These are phyloP conservation scores for Sonneratia alba DNA, from an alignment of 345 rosid species.

Conservation along the genomic window DNA sequence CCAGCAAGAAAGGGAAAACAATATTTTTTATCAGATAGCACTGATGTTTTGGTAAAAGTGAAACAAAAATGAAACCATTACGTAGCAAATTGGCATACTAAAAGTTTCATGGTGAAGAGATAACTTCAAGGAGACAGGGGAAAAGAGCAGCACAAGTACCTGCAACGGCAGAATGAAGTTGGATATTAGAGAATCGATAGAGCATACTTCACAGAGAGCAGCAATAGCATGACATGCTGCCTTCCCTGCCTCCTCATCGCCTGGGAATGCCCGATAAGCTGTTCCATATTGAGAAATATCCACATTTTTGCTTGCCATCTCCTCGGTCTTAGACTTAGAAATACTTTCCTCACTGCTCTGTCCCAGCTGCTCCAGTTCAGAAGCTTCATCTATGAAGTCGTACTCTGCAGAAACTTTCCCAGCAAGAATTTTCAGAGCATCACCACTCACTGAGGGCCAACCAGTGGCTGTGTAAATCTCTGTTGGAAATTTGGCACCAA, in stretches of 20 bases:
- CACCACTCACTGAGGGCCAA: slow-evolving; percentile 82
- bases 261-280: slow-evolving; percentile 44
- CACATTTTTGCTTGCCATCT: slow-evolving; percentile 15
- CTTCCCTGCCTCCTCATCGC: slow-evolving; percentile 42
- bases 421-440: slow-evolving; percentile 61
- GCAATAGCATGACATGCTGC: slow-evolving; percentile 94
- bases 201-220: slow-evolving; percentile 83
- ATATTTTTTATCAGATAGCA: not conserved
- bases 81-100: too few relatives aligned
- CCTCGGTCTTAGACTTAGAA: slow-evolving; percentile 10
- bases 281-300: slow-evolving; percentile 50
- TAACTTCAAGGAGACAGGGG: not conserved
- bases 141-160: slow-evolving; percentile 26
- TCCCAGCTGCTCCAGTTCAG: slow-evolving; percentile 22
- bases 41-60: too few relatives aligned
- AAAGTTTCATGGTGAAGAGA: not conserved
- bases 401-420: slow-evolving; percentile 74
- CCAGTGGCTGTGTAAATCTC: slow-evolving; percentile 68
- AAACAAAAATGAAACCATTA: too few relatives aligned
- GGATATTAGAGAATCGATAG: slow-evolving; percentile 85
- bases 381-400: slow-evolving; percentile 30
- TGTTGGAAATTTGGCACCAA: slow-evolving; percentile 37
- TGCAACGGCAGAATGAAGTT: slow-evolving; percentile 91
- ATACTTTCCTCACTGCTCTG: slow-evolving; percentile 15
- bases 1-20: not conserved